phyloP scores from a whole-genome alignment of 768 basidiomycete genomes.

The Rhodotorula diobovata region DNA sequence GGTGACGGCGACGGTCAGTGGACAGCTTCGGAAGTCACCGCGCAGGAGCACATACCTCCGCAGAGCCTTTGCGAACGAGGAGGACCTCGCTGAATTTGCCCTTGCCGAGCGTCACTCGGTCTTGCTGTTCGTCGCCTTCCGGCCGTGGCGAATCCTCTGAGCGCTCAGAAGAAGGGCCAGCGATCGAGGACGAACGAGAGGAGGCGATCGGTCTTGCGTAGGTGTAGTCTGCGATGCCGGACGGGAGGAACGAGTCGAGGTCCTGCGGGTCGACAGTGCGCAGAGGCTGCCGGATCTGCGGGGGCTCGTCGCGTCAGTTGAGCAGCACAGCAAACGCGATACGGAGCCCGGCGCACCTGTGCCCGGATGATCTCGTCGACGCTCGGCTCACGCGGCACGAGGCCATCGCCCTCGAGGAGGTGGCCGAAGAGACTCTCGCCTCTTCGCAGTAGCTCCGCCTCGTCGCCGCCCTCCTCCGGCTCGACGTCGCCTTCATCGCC shows the following conservation, averaged over 20 bases:
- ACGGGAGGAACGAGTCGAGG: conserved; percentile 46
- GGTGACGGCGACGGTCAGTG: neutral
- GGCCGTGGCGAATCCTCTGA: neutral
- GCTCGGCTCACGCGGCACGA: neutral
- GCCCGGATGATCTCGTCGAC: conserved; percentile 21
- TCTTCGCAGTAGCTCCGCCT: neutral
- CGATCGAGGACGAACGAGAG: neutral
- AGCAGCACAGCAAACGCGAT: no score
- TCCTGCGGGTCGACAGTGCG: conserved; percentile 34
- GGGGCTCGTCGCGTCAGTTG: neutral
- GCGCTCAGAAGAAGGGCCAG: neutral
- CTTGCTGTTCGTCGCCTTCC: neutral
- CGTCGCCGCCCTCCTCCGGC: neutral
- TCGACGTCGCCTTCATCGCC: conserved; percentile 23
- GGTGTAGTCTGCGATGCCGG: conserved; percentile 49
- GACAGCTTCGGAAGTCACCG: no score
- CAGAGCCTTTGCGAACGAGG: conserved; percentile 46
- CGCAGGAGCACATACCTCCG: conserved; percentile 42
- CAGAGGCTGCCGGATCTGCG: conserved; percentile 21
- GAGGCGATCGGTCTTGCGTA: conserved; percentile 39
- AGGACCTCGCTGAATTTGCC: conserved; percentile 52
- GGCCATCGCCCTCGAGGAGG: neutral
- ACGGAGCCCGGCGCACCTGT: conserved; percentile 13
- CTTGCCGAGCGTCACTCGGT: conserved; percentile 44
- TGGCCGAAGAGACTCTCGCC: neutral